Conservation (phyloP, 805 yeast genomes). For the Ogataea degrootiae region DNA sequence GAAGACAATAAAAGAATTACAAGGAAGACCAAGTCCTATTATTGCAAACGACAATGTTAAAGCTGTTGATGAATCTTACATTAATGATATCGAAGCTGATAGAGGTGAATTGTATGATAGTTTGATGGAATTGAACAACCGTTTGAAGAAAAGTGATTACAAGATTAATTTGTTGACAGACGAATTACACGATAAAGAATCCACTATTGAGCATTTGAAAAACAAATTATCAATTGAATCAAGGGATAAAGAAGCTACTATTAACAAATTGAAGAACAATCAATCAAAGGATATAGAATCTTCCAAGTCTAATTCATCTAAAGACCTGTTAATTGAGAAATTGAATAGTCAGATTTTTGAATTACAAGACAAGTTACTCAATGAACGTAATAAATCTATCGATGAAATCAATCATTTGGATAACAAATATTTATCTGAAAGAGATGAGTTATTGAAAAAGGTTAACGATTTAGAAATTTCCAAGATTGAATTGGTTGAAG, state of each 20-base stretch:
- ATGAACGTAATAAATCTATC: slow-evolving; percentile 14
- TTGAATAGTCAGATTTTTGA: slow-evolving; percentile 8
- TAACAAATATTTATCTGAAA: slow-evolving; percentile 24
- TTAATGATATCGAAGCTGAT: slow-evolving; percentile 28
- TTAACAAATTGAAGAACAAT: too few relatives aligned
- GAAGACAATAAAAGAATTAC: background rate
- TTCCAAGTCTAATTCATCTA: too few relatives aligned
- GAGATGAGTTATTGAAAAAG: slow-evolving; percentile 27
- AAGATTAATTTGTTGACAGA: slow-evolving; percentile 17
- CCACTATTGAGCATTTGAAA: background rate
- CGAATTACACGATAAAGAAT: slow-evolving; percentile 6
- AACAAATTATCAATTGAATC: background rate
- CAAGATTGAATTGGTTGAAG: slow-evolving; percentile 32
- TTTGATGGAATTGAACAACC: slow-evolving; percentile 11
- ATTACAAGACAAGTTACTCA: slow-evolving; percentile 10
- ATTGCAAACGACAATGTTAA: slow-evolving; percentile 4
- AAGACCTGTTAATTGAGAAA: background rate
- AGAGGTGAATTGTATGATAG: slow-evolving; percentile 17
- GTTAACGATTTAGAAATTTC: slow-evolving; percentile 34
- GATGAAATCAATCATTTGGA: slow-evolving; percentile 11
- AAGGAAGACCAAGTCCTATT: background rate
- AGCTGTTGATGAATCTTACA: slow-evolving; percentile 19
- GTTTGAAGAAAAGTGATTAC: slow-evolving; percentile 8
- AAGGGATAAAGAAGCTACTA: too few relatives aligned
- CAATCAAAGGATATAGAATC: too few relatives aligned